A percentile compares a stretch with the other conserved stretches of the same genome.
phyloP scores from a whole-genome alignment of 2,329 filamentous ascomycete genomes.

The Cytospora piceae region DNA sequence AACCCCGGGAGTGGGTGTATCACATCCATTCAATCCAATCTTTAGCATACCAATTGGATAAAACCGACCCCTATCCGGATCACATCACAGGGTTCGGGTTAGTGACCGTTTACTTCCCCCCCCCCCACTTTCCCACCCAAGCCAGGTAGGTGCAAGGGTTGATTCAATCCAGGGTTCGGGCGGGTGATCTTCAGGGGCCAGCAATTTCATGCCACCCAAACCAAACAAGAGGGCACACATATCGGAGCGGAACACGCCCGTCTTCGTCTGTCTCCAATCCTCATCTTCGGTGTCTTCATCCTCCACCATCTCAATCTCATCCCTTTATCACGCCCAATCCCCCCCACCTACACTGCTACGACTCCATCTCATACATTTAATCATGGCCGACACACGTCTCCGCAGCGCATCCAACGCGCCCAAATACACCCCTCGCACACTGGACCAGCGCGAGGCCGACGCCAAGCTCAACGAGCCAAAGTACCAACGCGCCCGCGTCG shows the following conservation, averaged over 20 bases:
- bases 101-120: neutral
- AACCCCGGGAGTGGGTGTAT: too few relatives aligned
- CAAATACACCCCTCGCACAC: constrained; percentile 30
- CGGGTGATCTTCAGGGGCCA: constrained; percentile 20
- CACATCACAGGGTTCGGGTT: constrained; percentile 7
- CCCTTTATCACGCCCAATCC: neutral
- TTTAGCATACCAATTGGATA: too few relatives aligned
- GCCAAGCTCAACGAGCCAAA: constrained; percentile 31
- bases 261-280: too few relatives aligned
- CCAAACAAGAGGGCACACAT: neutral
- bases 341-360: neutral
- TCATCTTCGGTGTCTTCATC: neutral
- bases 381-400: constrained; percentile 22
- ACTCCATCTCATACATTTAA: neutral
- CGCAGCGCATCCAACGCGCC: constrained; percentile 21
- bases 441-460: constrained; percentile 30
- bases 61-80: too few relatives aligned
- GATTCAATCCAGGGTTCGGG: neutral
- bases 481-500: constrained; percentile 31
- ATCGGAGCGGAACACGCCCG: neutral
- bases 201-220: constrained; percentile 2
- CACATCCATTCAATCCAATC: too few relatives aligned
- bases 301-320: neutral
- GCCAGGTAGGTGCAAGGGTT: neutral
- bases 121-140: too few relatives aligned